Percentiles rank a stretch among this genome's conserved stretches.
phyloP scores from a whole-genome alignment of 140 eudicot species.

The Flaveria floridana region DNA sequence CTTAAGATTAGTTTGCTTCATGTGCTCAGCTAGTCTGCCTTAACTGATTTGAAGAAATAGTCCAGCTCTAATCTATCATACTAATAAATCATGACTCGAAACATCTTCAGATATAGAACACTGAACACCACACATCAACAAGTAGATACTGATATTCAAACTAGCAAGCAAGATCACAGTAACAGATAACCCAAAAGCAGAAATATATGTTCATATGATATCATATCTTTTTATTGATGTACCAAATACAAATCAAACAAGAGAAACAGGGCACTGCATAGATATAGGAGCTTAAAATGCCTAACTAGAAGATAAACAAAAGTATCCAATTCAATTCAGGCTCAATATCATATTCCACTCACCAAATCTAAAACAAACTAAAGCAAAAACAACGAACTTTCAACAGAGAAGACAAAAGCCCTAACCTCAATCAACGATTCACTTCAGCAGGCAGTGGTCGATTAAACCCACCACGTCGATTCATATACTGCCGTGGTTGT shows the following conservation, averaged over 20 bases:
- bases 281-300: not conserved
- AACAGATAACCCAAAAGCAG: not conserved
- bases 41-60: not conserved
- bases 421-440: constrained; percentile 71
- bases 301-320: not conserved
- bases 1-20: constrained; percentile 7
- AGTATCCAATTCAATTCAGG: not conserved
- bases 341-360: constrained; percentile 3
- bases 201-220: not conserved
- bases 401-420: constrained; percentile 28
- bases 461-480: constrained; percentile 91
- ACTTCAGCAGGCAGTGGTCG: constrained; percentile 91
- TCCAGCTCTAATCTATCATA: not conserved
- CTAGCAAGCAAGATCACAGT: constrained; percentile 16
- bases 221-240: not conserved
- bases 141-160: not conserved
- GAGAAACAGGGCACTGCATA: not conserved
- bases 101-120: not conserved
- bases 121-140: not conserved
- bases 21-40: not conserved
- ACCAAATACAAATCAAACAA: not conserved
- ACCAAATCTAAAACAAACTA: not conserved
- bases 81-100: not conserved
- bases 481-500: constrained; percentile 96
- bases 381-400: not conserved